Evolutionary conservation across 441 rosid species (phyloP).

Genomic region (Syzygium syzygioides): DNA sequence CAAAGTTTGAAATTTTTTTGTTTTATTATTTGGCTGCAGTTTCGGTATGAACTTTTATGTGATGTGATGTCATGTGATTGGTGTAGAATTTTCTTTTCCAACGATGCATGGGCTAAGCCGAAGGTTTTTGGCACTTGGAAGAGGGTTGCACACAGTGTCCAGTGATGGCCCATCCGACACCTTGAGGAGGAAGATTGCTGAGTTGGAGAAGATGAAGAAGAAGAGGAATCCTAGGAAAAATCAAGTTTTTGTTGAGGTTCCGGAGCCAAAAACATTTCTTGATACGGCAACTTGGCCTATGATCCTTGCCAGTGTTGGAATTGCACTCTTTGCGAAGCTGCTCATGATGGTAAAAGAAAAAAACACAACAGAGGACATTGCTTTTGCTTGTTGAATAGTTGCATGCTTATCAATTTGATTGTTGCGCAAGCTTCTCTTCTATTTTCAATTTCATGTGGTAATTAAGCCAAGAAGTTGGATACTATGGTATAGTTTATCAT

Average conservation of each 20-base stretch:
- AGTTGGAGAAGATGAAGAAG: constrained; percentile 49
- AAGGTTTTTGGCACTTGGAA: constrained; percentile 17
- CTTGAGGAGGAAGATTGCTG: constrained; percentile 46
- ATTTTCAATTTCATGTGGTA: neutral
- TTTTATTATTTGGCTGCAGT: neutral
- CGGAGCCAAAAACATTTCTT: constrained; percentile 54
- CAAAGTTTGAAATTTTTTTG: neutral
- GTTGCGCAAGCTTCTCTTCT: neutral
- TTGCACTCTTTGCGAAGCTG: constrained; percentile 68
- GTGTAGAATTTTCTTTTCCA: constrained; percentile 7
- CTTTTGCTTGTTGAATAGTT: neutral
- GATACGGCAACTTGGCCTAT: constrained; percentile 84
- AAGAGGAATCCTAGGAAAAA: constrained; percentile 43
- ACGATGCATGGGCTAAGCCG: constrained; percentile 38
- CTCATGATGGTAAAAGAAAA: constrained; percentile 70
- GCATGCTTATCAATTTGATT: neutral
- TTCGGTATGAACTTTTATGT: neutral
- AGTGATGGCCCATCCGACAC: constrained; percentile 50
- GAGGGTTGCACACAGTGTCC: constrained; percentile 37
- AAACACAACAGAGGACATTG: neutral
- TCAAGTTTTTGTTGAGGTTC: constrained; percentile 70
- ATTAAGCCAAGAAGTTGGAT: neutral
- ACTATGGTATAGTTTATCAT: neutral
- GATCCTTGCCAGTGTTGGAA: constrained; percentile 64
- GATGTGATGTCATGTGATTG: neutral